Conservation (phyloP, 768 basidiomycete species). For the Infundibulicybe gibba region DNA sequence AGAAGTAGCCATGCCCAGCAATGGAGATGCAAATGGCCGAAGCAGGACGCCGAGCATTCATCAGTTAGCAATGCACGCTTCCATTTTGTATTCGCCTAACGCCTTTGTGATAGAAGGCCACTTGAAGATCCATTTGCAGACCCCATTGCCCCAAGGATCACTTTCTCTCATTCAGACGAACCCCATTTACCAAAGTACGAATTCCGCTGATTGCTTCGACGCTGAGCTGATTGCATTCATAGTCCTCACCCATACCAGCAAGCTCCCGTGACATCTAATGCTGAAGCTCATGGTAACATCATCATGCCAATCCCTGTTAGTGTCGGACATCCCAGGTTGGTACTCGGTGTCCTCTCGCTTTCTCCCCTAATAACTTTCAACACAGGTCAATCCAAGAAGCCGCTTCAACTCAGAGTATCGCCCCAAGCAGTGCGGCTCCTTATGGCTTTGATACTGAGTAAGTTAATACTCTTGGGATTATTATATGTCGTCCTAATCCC, state of each 20-base stretch:
- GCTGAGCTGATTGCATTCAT: background rate
- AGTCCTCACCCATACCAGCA: slow-evolving; percentile 18
- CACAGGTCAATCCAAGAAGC: slow-evolving; percentile 15
- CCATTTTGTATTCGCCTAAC: background rate
- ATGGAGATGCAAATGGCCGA: slow-evolving; percentile 5
- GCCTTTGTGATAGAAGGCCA: slow-evolving; percentile 10
- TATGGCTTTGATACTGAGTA: background rate
- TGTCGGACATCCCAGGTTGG: slow-evolving; percentile 32
- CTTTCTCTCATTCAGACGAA: slow-evolving; percentile 13
- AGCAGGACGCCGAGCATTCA: slow-evolving; percentile 11
- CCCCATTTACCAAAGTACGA: slow-evolving; percentile 28
- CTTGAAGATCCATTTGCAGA: slow-evolving; percentile 29
- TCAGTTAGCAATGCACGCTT: slow-evolving; percentile 1
- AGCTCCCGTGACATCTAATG: slow-evolving; percentile 15
- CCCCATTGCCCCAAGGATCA: slow-evolving; percentile 22
- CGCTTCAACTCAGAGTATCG: slow-evolving; percentile 5
- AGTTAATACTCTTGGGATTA: too few relatives aligned
- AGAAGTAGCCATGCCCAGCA: background rate
- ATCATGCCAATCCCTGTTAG: slow-evolving; percentile 40
- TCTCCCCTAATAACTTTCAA: background rate
- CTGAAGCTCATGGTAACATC: slow-evolving; percentile 22
- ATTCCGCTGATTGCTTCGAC: background rate
- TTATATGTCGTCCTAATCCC: background rate
- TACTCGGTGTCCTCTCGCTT: slow-evolving; percentile 11
- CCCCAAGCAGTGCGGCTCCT: slow-evolving; percentile 25